Conservation (phyloP, 192 early-diverging fungal species). For the Backusella sp. region DNA sequence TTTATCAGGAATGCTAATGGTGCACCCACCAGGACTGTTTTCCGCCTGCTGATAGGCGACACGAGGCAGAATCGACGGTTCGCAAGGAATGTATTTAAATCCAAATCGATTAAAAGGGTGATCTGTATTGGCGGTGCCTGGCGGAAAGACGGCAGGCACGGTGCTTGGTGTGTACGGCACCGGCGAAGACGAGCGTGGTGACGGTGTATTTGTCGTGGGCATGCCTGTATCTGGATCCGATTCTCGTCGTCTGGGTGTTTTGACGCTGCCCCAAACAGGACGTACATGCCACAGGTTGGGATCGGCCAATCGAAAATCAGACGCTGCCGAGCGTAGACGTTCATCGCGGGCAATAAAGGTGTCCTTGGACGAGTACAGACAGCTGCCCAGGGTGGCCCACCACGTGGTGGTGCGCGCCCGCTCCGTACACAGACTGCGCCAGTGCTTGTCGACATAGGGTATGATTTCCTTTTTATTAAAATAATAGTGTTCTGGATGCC, state of each 20-base stretch:
- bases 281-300: constrained; percentile 61
- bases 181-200: constrained; percentile 34
- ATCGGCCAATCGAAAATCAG: constrained; percentile 57
- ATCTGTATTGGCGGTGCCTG: constrained; percentile 27
- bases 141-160: constrained; percentile 11
- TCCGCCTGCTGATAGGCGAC: constrained; percentile 52
- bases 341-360: constrained; percentile 58
- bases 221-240: constrained; percentile 9
- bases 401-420: constrained; percentile 61
- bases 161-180: background rate
- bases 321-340: constrained; percentile 53
- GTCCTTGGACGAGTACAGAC: constrained; percentile 62
- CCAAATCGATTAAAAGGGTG: constrained; percentile 60
- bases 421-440: constrained; percentile 63
- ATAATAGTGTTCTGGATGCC: constrained; percentile 49
- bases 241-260: background rate
- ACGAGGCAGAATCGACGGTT: constrained; percentile 45
- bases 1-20: constrained; percentile 54
- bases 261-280: constrained; percentile 37
- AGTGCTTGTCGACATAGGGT: constrained; percentile 63
- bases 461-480: constrained; percentile 69
- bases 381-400: constrained; percentile 69
- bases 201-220: constrained; percentile 24
- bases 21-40: constrained; percentile 40
- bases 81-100: constrained; percentile 61